These are phyloP conservation scores for Cyberlindnera japonica DNA, from an alignment of 805 yeast genomes.

Conservation along the genomic window DNA sequence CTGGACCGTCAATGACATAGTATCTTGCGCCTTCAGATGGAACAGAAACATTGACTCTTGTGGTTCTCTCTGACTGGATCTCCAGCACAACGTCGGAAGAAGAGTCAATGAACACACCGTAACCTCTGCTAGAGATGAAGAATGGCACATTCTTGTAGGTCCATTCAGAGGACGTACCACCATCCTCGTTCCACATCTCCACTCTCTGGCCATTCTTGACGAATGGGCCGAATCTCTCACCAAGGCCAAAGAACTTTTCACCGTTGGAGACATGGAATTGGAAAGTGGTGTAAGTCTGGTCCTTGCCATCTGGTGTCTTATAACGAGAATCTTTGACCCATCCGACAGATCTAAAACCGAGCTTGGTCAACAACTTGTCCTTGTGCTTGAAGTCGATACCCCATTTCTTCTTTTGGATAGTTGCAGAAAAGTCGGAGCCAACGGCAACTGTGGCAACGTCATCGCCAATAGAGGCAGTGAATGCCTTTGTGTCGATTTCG, in stretches of 20 bases:
- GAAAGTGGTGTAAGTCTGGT: constrained; percentile 16
- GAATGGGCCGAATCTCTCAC: constrained; percentile 25
- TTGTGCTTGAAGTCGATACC: constrained; percentile 19
- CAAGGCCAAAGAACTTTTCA: constrained; percentile 24
- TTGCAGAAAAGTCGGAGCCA: constrained; percentile 11
- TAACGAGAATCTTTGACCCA: constrained; percentile 21
- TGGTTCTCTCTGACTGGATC: constrained; percentile 23
- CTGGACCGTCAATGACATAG: constrained; percentile 24
- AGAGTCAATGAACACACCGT: constrained; percentile 24
- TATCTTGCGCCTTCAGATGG: constrained; percentile 23
- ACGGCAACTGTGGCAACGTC: constrained; percentile 10
- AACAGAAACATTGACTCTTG: constrained; percentile 20
- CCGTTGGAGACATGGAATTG: constrained; percentile 24
- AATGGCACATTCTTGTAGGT: constrained; percentile 24
- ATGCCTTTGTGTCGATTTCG: constrained; percentile 2
- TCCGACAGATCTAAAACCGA: constrained; percentile 25
- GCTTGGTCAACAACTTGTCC: constrained; percentile 19
- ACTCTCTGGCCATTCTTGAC: constrained; percentile 25
- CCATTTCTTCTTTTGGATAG: constrained; percentile 17
- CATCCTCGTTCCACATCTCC: constrained; percentile 25
- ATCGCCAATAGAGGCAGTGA: constrained; percentile 8
- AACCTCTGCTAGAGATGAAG: constrained; percentile 22
- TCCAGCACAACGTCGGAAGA: constrained; percentile 20
- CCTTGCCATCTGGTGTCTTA: constrained; percentile 8
- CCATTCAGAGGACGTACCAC: constrained; percentile 24